phyloP scores from a whole-genome alignment of 192 early-diverging fungal genomes.

The Podila epigama region DNA sequence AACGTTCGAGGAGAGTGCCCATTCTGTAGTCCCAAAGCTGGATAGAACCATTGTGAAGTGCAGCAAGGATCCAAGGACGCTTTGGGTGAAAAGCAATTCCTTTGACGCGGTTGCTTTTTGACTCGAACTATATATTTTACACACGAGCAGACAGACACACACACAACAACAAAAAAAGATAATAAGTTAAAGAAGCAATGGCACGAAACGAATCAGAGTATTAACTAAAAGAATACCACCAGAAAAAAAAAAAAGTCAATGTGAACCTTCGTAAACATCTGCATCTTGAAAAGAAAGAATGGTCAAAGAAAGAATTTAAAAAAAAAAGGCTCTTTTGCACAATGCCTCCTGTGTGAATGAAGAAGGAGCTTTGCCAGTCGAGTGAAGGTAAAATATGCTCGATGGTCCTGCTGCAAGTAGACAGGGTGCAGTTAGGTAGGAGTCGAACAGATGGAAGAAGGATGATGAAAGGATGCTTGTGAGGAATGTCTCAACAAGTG shows the following conservation, averaged over 20 bases:
- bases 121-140: slow-evolving; percentile 91
- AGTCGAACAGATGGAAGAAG: not conserved
- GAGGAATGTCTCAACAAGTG: too few relatives aligned
- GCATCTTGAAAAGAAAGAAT: slow-evolving; percentile 56
- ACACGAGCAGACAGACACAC: too few relatives aligned
- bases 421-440: not conserved
- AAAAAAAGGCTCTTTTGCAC: not conserved
- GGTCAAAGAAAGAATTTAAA: not conserved
- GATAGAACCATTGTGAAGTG: slow-evolving; percentile 94
- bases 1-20: slow-evolving; percentile 94
- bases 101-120: slow-evolving; percentile 97
- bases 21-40: slow-evolving; percentile 99
- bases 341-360: not conserved
- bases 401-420: not conserved
- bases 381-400: not conserved
- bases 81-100: slow-evolving; percentile 95
- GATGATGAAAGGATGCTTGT: too few relatives aligned
- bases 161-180: too few relatives aligned
- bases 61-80: slow-evolving; percentile 96
- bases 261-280: slow-evolving; percentile 77
- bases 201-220: too few relatives aligned
- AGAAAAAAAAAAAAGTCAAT: not conserved
- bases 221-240: not conserved
- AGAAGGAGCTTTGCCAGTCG: not conserved
- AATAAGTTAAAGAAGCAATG: too few relatives aligned